Conservation (phyloP, 495 filamentous ascomycete species). For the Rhypophila decipiens region DNA sequence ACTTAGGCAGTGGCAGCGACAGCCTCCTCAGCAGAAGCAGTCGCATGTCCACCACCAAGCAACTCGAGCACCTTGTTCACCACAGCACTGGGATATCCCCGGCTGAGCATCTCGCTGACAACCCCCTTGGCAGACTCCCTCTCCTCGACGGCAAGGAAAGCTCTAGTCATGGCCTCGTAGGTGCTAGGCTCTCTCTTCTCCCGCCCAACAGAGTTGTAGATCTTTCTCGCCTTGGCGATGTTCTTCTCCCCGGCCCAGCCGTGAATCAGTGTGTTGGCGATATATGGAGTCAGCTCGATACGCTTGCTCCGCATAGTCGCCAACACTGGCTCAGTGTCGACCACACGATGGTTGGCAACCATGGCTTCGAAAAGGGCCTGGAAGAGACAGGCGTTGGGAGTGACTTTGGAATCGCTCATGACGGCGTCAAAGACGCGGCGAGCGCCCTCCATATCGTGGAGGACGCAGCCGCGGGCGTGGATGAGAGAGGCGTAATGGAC, state of each 20-base stretch:
- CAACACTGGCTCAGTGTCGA: conserved; percentile 67
- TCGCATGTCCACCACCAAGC: conserved; percentile 61
- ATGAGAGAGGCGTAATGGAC: conserved; percentile 94
- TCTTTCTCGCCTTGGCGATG: conserved; percentile 66
- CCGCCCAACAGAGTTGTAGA: conserved; percentile 69
- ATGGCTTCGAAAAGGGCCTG: conserved; percentile 93
- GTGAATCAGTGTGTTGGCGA: conserved; percentile 98
- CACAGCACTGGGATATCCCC: conserved; percentile 88
- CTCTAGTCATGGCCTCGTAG: conserved; percentile 98
- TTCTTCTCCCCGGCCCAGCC: conserved; percentile 87
- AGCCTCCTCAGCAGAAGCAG: conserved; percentile 21
- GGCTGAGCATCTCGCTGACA: conserved; percentile 82
- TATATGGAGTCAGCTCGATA: conserved; percentile 91
- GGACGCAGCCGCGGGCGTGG: conserved; percentile 90
- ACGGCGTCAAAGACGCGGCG: conserved; percentile 75
- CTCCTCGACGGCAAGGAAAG: conserved; percentile 79
- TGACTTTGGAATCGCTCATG: conserved; percentile 55
- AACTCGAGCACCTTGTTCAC: conserved; percentile 87
- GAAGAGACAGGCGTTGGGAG: conserved; percentile 78
- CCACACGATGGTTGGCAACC: conserved; percentile 85
- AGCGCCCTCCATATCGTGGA: conserved; percentile 82
- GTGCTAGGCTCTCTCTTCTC: conserved; percentile 89
- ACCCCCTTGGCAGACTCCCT: conserved; percentile 63
- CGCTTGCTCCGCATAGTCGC: conserved; percentile 61
- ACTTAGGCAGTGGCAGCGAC: conserved; percentile 3